These are phyloP conservation scores for Amaranthus tricolor DNA, from an alignment of 179 eudicot species.

Conservation along the genomic window DNA sequence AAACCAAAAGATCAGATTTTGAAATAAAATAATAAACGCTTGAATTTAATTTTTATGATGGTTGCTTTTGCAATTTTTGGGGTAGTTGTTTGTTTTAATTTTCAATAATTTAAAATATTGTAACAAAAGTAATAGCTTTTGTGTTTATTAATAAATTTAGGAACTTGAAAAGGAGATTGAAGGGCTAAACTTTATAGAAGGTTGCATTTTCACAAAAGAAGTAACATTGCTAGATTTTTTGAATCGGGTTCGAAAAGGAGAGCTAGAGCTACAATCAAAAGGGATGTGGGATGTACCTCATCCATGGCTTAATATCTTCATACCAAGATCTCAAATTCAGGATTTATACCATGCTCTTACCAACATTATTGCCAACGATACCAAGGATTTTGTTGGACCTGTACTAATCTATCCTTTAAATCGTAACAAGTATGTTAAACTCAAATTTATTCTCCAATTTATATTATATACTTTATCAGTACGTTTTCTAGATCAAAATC, in stretches of 20 bases:
- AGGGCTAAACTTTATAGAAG: conserved; percentile 39
- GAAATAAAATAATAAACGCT: too few relatives aligned
- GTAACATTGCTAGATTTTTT: conserved; percentile 50
- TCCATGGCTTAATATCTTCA: conserved; percentile 88
- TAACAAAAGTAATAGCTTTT: too few relatives aligned
- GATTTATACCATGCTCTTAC: conserved; percentile 52
- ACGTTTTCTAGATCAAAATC: too few relatives aligned
- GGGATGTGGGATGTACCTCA: conserved; percentile 84
- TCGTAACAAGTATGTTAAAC: conserved; percentile 50
- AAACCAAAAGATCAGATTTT: too few relatives aligned
- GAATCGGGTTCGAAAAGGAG: conserved; percentile 61
- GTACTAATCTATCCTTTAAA: conserved; percentile 71
- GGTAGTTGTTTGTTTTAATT: not conserved
- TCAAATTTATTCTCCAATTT: too few relatives aligned
- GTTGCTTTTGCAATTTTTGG: not conserved
- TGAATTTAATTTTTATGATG: too few relatives aligned
- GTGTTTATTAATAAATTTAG: conserved; percentile 27
- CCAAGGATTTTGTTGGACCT: conserved; percentile 41
- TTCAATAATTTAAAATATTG: too few relatives aligned
- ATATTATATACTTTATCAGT: too few relatives aligned
- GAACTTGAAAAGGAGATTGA: conserved; percentile 41
- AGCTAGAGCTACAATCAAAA: conserved; percentile 51
- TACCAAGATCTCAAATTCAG: conserved; percentile 61
- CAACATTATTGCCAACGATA: conserved; percentile 40
- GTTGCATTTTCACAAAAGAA: conserved; percentile 52